These are phyloP conservation scores for Trichosphaerium sp. DNA, from an alignment of 78 protist species.

Conservation along the genomic window DNA sequence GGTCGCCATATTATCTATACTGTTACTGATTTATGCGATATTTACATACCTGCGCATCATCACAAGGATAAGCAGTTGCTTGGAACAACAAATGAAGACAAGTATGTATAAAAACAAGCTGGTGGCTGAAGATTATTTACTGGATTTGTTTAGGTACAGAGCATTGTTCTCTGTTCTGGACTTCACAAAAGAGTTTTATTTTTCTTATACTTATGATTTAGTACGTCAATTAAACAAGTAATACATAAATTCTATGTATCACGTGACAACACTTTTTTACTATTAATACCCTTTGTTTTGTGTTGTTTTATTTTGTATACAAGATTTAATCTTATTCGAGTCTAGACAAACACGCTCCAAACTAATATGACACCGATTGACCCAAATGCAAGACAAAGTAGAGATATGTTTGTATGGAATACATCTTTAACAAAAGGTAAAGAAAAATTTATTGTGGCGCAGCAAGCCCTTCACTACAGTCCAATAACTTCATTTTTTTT, in stretches of 20 bases:
- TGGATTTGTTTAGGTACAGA: conserved; percentile 17
- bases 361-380: not conserved
- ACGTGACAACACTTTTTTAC: too few relatives aligned
- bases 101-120: not conserved
- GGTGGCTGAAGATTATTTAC: conserved; percentile 22
- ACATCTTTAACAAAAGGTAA: too few relatives aligned
- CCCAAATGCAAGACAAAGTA: not conserved
- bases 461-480: too few relatives aligned
- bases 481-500: too few relatives aligned
- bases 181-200: conserved; percentile 71
- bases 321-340: too few relatives aligned
- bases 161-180: conserved; percentile 56
- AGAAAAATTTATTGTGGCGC: too few relatives aligned
- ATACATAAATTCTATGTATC: too few relatives aligned
- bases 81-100: not conserved
- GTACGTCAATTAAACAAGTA: conserved; percentile 61
- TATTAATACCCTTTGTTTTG: too few relatives aligned
- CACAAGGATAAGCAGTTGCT: not conserved
- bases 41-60: conserved; percentile 11
- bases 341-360: too few relatives aligned
- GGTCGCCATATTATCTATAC: conserved; percentile 68
- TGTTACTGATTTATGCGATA: conserved; percentile 39
- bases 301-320: too few relatives aligned
- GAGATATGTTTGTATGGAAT: too few relatives aligned
- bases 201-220: conserved; percentile 81